Conservation (phyloP, 148 eudicot genomes). For the Beta vulgaris region DNA sequence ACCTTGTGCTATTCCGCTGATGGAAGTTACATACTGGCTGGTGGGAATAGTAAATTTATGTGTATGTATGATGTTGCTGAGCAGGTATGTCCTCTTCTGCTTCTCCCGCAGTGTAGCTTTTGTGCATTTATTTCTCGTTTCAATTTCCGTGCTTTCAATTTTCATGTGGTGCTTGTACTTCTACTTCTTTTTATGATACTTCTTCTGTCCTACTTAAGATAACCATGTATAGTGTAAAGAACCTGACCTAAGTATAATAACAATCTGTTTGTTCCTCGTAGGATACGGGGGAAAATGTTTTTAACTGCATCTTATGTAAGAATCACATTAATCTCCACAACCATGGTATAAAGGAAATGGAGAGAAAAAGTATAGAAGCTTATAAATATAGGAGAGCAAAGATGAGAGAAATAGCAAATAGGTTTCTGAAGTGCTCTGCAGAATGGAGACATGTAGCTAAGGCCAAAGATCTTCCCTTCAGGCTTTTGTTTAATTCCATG, state of each 20-base stretch:
- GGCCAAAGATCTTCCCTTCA: neutral
- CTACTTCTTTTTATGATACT: neutral
- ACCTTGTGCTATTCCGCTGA: conserved; percentile 94
- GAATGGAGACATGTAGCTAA: neutral
- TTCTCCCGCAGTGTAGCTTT: too few species aligned
- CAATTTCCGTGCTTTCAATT: neutral
- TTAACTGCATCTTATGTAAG: neutral
- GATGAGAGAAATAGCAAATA: neutral
- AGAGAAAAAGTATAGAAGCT: neutral
- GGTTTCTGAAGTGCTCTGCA: neutral
- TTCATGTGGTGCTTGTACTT: neutral
- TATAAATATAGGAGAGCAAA: neutral
- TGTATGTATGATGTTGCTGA: conserved; percentile 98
- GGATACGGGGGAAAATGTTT: too few species aligned
- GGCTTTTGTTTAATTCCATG: neutral
- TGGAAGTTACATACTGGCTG: conserved; percentile 95
- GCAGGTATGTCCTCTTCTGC: conserved; percentile 55
- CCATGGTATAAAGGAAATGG: neutral
- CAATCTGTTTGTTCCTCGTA: neutral
- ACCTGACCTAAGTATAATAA: neutral
- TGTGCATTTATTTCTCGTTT: too few species aligned
- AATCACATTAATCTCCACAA: neutral
- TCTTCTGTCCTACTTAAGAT: neutral
- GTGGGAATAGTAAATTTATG: conserved; percentile 90
- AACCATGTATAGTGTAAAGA: neutral